Base-by-base conservation (phyloP, 768 basidiomycete species). In the Pulveroboletus sp. region DNA sequence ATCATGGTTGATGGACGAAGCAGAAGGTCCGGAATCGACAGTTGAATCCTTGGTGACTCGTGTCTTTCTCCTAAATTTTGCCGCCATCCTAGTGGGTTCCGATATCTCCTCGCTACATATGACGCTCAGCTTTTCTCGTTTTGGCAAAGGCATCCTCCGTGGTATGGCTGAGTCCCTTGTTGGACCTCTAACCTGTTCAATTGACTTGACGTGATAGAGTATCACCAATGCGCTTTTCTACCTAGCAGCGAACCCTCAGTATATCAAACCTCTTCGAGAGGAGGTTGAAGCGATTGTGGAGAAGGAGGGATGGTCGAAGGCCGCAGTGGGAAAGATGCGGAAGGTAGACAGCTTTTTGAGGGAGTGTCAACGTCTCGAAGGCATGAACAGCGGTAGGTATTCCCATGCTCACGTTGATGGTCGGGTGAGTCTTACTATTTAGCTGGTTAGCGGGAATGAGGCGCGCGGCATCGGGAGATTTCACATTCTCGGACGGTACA, bases 261-360 rank as follows among this genome's bases (percentile, higher is more conserved):
- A 63, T 43, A 51, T 67, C 9, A 51, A 57, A 7, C 63, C 64
- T 6, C 59, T 77, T 5, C 67, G 73, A 0, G 63, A 71, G 36
- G 28, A 35, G 15, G 54, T 55, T 0, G 54, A 55, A 7, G 8
- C 2, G 2, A 32, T 46, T 18, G 7, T 57, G 0, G 36, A 39
- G 30, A 17, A 38, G 40, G 48, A 57, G 2, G 55, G 40, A n/a
- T 56, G 55, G 55, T 33, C 55, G 1, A 56, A 43, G 8, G 15
- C 0, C 6, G 18, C 59, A 2, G 24, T 72, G n/a, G 50, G 35
- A 9, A 65, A 64, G 36, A 62, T 71, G 61, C 64, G 54, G 43
- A 68, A 68, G 49, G 44, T 75, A 3, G 73, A 76, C 39, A 76
- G 72, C 46, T 75, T 76, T 47, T 55, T 55, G 2, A 56, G 11